These are phyloP conservation scores for Epichloe gansuensis DNA, from an alignment of 2,329 filamentous ascomycete genomes.

Conservation along the genomic window DNA sequence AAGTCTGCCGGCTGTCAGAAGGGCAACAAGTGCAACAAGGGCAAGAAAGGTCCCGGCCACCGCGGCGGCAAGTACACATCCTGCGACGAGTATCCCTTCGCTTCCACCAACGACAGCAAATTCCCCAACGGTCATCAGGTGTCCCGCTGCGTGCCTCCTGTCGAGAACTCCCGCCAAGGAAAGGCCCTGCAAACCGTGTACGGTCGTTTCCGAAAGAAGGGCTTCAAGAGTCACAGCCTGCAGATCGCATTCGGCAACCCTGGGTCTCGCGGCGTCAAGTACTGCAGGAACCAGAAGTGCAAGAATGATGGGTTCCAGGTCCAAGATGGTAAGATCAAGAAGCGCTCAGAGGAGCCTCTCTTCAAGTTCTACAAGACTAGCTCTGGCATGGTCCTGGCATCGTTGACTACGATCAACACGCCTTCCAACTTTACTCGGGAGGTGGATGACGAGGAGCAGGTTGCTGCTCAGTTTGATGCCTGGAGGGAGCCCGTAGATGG, in stretches of 20 bases:
- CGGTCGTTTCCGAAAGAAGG: not conserved
- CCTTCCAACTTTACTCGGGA: slow-evolving; percentile 9
- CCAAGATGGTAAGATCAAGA: slow-evolving; percentile 8
- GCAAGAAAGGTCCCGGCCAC: slow-evolving; percentile 7
- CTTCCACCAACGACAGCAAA: slow-evolving; percentile 5
- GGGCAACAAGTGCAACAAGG: slow-evolving; percentile 8
- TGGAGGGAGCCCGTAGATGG: slow-evolving; percentile 8
- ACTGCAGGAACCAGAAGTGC: slow-evolving; percentile 10
- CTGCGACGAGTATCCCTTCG: slow-evolving; percentile 12
- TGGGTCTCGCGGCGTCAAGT: slow-evolving; percentile 6
- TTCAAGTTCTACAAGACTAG: slow-evolving; percentile 11
- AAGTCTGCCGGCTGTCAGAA: slow-evolving; percentile 7
- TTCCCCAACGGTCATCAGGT: slow-evolving; percentile 8
- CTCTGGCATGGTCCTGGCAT: slow-evolving; percentile 9
- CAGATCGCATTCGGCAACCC: slow-evolving; percentile 9
- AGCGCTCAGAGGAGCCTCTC: slow-evolving; percentile 5
- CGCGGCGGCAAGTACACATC: slow-evolving; percentile 5
- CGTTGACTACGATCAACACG: slow-evolving; percentile 4
- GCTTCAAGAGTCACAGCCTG: not conserved
- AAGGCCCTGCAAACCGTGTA: slow-evolving; percentile 3
- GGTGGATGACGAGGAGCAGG: slow-evolving; percentile 4
- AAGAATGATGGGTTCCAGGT: slow-evolving; percentile 12
- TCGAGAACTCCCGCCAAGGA: slow-evolving; percentile 7
- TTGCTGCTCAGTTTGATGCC: slow-evolving; percentile 3
- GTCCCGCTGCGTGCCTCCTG: slow-evolving; percentile 10